Conservation (phyloP, 148 eudicot species). For the Fallopia convolvulus region DNA sequence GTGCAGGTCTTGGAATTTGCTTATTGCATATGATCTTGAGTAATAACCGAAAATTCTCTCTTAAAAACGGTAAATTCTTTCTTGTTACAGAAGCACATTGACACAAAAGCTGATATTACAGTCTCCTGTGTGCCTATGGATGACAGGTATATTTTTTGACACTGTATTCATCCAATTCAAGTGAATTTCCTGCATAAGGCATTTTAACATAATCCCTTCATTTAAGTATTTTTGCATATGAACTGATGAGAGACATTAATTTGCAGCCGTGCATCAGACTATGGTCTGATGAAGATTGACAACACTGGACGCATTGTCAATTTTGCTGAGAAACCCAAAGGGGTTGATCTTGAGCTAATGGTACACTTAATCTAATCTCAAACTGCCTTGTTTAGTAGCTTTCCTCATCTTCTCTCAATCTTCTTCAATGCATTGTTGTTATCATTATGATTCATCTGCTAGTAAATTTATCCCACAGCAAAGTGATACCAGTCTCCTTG, state of each 20-base stretch:
- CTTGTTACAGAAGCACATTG: conserved; percentile 50
- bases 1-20: conserved; percentile 23
- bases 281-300: conserved; percentile 65
- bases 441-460: too few species aligned
- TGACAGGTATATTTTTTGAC: conserved; percentile 42
- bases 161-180: too few species aligned
- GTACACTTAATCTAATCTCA: conserved; percentile 18
- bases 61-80: neutral
- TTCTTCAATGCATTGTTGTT: too few species aligned
- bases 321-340: conserved; percentile 88
- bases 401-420: too few species aligned
- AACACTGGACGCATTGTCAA: conserved; percentile 54
- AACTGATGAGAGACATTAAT: conserved; percentile 5
- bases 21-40: neutral
- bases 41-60: neutral
- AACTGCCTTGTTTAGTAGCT: too few species aligned
- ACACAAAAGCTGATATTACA: conserved; percentile 81
- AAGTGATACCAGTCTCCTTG: conserved; percentile 61
- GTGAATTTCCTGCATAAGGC: too few species aligned
- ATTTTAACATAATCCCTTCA: neutral
- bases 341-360: conserved; percentile 62
- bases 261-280: conserved; percentile 52
- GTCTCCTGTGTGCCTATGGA: conserved; percentile 97
- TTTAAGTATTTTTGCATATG: neutral
- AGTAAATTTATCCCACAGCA: conserved; percentile 24